Evolutionary conservation across 352 stramenopile genomes (phyloP), one percentile per base, ranked within the genome.

Genomic region (Phytophthora pisi): DNA sequence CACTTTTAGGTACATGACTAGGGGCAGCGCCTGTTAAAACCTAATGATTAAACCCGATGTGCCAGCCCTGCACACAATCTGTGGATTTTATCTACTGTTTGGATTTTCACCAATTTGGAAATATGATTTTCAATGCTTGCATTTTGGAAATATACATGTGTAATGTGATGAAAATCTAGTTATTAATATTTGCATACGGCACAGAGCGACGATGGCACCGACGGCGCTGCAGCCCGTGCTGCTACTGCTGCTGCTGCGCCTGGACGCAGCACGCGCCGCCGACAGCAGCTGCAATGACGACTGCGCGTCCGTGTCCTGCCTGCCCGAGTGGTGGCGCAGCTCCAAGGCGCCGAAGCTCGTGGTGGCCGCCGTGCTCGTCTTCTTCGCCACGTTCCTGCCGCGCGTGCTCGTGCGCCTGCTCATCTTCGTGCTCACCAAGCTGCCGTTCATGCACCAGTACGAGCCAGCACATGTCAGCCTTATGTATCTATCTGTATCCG

Each of bases 321-420:
- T 91, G 20, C 75, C 80, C 11, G 43, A 74, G 0, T 95, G 87
- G 89, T 95, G 86, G 87, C 66, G 57, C 10, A 31, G 59, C 20
- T 54, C 66, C 3, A 72, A 76, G 11, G 71, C 83, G 9, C 53
- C 77, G 23, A 52, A 69, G 58, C 71, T 95, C 38, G 80, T 85
- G 0, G 72, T 78, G 49, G 84, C 89, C 10, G 82, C 83, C 11
- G 85, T 94, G 15, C 66, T 96, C 34, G 72, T 96, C 56, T 95
- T 96, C 71, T 93, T 94, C 62, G 89, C 89, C 28, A 94, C 89
- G 26, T 96, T 96, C 67, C 63, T 96, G 58, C 89, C 89, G 23
- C 86, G 87, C 36, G 84, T 96, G 54, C 79, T 95, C 51, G 84
- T 96, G 38, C 82, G 87, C 2, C 70, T 96, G 51, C 72, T 94